Conservation (phyloP, 1,284 basidiomycete genomes). For the Ceratobasidium theobromae region DNA sequence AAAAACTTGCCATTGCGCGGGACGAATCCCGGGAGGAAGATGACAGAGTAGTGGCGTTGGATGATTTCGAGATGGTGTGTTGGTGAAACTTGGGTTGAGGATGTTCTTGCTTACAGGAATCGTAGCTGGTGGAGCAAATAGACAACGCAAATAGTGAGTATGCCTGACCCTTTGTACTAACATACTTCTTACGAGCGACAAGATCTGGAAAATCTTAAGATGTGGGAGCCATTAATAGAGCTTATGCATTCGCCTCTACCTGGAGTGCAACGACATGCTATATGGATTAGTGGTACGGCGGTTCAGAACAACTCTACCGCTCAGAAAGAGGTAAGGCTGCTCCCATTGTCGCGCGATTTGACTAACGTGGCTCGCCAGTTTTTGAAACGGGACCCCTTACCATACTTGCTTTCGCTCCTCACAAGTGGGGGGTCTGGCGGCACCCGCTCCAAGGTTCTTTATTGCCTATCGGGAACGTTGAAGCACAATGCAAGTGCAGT, state of each 20-base stretch:
- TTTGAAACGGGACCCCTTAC: slow-evolving; percentile 67
- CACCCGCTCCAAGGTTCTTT: slow-evolving; percentile 81
- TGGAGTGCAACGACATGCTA: slow-evolving; percentile 67
- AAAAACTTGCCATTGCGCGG: slow-evolving; percentile 73
- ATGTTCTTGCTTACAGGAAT: background rate
- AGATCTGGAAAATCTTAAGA: slow-evolving; percentile 81
- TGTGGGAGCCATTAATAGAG: slow-evolving; percentile 82
- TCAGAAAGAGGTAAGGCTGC: slow-evolving; percentile 71
- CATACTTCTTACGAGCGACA: slow-evolving; percentile 15
- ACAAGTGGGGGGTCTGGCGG: slow-evolving; percentile 48
- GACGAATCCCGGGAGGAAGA: slow-evolving; percentile 64
- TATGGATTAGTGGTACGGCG: slow-evolving; percentile 95
- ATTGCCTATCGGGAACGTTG: slow-evolving; percentile 80
- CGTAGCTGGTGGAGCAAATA: slow-evolving; percentile 80
- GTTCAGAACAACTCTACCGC: slow-evolving; percentile 94
- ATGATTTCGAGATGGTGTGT: slow-evolving; percentile 95
- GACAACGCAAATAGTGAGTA: slow-evolving; percentile 90
- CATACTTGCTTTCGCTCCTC: slow-evolving; percentile 65
- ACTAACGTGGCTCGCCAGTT: slow-evolving; percentile 54
- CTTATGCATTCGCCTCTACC: slow-evolving; percentile 64
- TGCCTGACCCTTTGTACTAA: background rate
- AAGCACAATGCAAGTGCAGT: slow-evolving; percentile 81
- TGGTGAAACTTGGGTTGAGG: slow-evolving; percentile 34
- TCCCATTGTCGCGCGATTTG: background rate
- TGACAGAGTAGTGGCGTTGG: slow-evolving; percentile 75